These are phyloP conservation scores for Neobulgaria alba DNA, from an alignment of 2,329 filamentous ascomycete species.

Conservation along the genomic window DNA sequence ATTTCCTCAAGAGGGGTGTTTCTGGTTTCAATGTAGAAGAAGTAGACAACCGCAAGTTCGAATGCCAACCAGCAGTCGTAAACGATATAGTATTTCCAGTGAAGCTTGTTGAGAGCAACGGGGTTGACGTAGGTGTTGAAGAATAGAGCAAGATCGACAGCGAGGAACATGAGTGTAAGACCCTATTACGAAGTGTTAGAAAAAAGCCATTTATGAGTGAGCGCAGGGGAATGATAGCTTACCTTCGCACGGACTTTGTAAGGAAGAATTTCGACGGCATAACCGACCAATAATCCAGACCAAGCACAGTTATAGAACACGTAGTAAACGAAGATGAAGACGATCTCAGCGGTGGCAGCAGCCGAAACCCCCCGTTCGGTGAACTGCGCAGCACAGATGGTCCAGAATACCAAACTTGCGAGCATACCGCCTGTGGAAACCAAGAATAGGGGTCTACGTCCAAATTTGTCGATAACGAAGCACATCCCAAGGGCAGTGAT, in stretches of 20 bases:
- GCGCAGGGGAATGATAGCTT: background rate
- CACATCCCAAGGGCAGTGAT: constrained; percentile 19
- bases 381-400: constrained; percentile 17
- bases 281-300: constrained; percentile 23
- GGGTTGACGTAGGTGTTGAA: constrained; percentile 38
- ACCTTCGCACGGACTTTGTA: constrained; percentile 25
- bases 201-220: no score
- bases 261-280: constrained; percentile 25
- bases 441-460: constrained; percentile 23
- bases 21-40: constrained; percentile 34
- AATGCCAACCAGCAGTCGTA: constrained; percentile 30
- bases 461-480: constrained; percentile 27
- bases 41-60: constrained; percentile 22
- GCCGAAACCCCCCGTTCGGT: background rate
- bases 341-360: constrained; percentile 25
- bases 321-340: constrained; percentile 42
- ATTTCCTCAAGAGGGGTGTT: constrained; percentile 38
- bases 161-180: constrained; percentile 35
- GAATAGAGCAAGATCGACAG: constrained; percentile 37
- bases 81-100: constrained; percentile 37
- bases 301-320: constrained; percentile 34
- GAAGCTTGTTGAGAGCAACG: constrained; percentile 31
- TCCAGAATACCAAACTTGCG: constrained; percentile 16
- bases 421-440: constrained; percentile 20
- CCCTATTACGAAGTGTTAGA: constrained; percentile 16